Conservation (phyloP, 495 filamentous ascomycete genomes). For the Hypoxylon fragiforme region DNA sequence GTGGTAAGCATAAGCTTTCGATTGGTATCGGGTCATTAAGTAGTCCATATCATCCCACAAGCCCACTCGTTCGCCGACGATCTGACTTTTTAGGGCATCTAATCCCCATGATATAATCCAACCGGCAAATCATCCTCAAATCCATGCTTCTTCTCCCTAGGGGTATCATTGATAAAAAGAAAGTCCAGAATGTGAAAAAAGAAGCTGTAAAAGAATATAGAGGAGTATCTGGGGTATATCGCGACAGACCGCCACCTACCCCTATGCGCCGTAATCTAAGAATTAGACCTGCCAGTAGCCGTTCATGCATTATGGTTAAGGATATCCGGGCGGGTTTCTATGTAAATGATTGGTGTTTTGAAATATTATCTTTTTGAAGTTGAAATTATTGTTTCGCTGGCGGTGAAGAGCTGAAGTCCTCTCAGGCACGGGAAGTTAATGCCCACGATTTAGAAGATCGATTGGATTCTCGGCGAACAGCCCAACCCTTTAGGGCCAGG, state of each 20-base stretch:
- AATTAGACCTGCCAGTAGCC: slow-evolving; percentile 8
- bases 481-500: slow-evolving; percentile 91
- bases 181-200: slow-evolving; percentile 34
- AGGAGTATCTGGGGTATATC: slow-evolving; percentile 27
- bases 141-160: slow-evolving; percentile 25
- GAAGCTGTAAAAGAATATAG: slow-evolving; percentile 4
- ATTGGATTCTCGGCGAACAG: slow-evolving; percentile 61
- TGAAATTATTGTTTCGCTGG: background rate
- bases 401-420: background rate
- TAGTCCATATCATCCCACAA: background rate
- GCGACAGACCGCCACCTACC: slow-evolving; percentile 23
- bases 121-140: slow-evolving; percentile 13
- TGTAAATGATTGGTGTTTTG: slow-evolving; percentile 16
- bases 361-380: background rate
- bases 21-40: background rate
- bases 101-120: background rate
- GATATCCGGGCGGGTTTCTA: slow-evolving; percentile 2
- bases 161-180: slow-evolving; percentile 36
- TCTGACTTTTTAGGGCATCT: background rate
- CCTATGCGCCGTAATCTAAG: slow-evolving; percentile 23
- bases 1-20: no score
- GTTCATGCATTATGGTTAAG: background rate
- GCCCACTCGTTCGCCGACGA: background rate
- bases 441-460: slow-evolving; percentile 23
- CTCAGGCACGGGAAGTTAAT: slow-evolving; percentile 17